Percentiles rank a stretch among this genome's conserved stretches.
Evolutionary conservation across 202 grass and related monocot genomes (phyloP).

Genomic region (Dendrocalamus latiflorus): DNA sequence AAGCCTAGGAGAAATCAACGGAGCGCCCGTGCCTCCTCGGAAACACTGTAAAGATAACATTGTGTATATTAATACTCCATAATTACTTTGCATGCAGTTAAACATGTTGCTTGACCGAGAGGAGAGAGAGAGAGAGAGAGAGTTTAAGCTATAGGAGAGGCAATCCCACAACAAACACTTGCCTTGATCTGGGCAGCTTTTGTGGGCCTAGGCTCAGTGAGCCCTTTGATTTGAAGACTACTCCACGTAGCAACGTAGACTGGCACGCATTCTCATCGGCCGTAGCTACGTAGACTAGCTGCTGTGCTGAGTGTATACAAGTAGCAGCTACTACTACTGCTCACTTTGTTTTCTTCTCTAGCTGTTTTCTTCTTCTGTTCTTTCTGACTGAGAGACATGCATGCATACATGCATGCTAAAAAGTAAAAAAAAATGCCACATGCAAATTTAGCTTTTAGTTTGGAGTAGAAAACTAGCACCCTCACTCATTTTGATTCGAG

Average conservation of each 20-base stretch:
- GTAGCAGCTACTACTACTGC: neutral
- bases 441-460: neutral
- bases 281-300: neutral
- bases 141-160: neutral
- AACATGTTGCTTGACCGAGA: neutral
- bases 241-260: neutral
- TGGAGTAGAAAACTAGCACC: neutral
- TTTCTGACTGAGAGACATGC: neutral
- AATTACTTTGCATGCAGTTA: conserved; percentile 27
- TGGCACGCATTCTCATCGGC: conserved; percentile 12
- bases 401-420: neutral
- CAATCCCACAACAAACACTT: conserved; percentile 56
- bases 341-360: neutral
- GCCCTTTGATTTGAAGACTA: conserved; percentile 25
- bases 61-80: conserved; percentile 19
- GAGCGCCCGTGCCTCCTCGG: conserved; percentile 60
- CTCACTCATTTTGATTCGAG: too few relatives aligned
- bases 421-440: neutral
- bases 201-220: conserved; percentile 29
- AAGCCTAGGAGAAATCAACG: conserved; percentile 75
- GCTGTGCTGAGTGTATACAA: neutral
- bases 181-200: conserved; percentile 54
- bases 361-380: too few relatives aligned
- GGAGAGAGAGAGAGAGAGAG: neutral
- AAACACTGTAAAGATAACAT: conserved; percentile 47